Percentiles rank a stretch among this genome's conserved stretches.
Conservation (phyloP, 352 stramenopile genomes). For the Phytophthora nicotianae region DNA sequence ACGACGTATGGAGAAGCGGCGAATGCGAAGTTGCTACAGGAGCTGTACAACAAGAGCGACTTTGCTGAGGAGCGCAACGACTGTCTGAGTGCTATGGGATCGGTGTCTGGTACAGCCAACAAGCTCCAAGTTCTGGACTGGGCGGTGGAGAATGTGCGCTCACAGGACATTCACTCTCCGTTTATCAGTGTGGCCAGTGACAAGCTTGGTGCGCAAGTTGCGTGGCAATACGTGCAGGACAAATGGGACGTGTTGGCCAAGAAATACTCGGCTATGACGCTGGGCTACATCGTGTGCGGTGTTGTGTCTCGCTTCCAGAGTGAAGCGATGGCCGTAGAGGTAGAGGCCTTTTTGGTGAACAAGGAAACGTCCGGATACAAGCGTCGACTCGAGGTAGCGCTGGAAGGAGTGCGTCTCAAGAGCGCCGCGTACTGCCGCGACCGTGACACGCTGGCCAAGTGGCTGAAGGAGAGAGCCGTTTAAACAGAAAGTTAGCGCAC, state of each 20-base stretch:
- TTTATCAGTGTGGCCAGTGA: conserved; percentile 65
- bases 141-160: conserved; percentile 64
- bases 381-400: conserved; percentile 53
- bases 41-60: conserved; percentile 67
- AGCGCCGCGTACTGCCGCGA: conserved; percentile 53
- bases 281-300: conserved; percentile 49
- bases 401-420: conserved; percentile 69
- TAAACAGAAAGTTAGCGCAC: conserved; percentile 15
- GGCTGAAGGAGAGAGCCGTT: conserved; percentile 46
- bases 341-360: conserved; percentile 57
- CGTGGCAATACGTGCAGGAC: conserved; percentile 72
- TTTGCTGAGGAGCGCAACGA: conserved; percentile 73
- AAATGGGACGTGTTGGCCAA: conserved; percentile 64
- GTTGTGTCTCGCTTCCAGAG: conserved; percentile 55
- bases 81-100: conserved; percentile 62
- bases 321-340: conserved; percentile 51
- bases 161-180: conserved; percentile 64
- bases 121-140: conserved; percentile 81
- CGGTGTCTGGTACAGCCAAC: conserved; percentile 37
- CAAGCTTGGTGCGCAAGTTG: conserved; percentile 47
- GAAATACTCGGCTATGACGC: conserved; percentile 62
- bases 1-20: conserved; percentile 39
- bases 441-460: conserved; percentile 59
- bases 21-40: conserved; percentile 61
- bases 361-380: conserved; percentile 68